These are phyloP conservation scores for Stagonosporopsis vannaccii DNA, from an alignment of 2,329 filamentous ascomycete species.

Conservation along the genomic window DNA sequence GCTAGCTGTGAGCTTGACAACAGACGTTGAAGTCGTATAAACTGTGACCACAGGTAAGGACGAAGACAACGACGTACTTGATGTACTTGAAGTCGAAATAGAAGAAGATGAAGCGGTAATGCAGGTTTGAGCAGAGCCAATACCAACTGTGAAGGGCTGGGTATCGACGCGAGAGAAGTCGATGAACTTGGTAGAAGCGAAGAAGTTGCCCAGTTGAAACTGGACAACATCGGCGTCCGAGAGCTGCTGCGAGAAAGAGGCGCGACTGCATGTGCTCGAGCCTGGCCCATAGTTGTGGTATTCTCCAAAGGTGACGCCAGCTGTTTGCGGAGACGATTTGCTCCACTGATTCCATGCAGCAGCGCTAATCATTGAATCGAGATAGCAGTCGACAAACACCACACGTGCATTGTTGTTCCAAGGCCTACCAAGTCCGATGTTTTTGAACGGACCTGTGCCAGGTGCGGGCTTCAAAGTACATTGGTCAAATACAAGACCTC, in stretches of 20 bases:
- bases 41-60: slow-evolving; percentile 22
- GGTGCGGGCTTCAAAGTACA: slow-evolving; percentile 42
- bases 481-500: slow-evolving; percentile 50
- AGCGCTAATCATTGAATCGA: slow-evolving; percentile 30
- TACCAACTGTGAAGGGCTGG: slow-evolving; percentile 48
- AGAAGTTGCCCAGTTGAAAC: slow-evolving; percentile 53
- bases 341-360: slow-evolving; percentile 32
- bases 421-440: slow-evolving; percentile 37
- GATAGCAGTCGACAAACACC: slow-evolving; percentile 26
- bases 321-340: slow-evolving; percentile 27
- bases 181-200: slow-evolving; percentile 52
- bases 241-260: slow-evolving; percentile 49
- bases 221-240: slow-evolving; percentile 46
- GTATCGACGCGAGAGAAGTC: slow-evolving; percentile 51
- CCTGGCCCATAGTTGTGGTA: slow-evolving; percentile 51
- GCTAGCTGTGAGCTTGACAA: slow-evolving; percentile 28
- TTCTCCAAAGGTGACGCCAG: slow-evolving; percentile 36
- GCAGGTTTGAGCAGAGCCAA: slow-evolving; percentile 38
- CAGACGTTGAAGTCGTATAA: slow-evolving; percentile 27
- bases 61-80: slow-evolving; percentile 5
- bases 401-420: slow-evolving; percentile 33
- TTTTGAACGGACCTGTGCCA: slow-evolving; percentile 37
- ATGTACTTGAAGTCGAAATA: background rate
- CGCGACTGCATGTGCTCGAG: slow-evolving; percentile 39
- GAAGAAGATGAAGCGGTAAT: slow-evolving; percentile 27